Conservation (phyloP, 73 alveolate species). For the Paramecium biaurelia region DNA sequence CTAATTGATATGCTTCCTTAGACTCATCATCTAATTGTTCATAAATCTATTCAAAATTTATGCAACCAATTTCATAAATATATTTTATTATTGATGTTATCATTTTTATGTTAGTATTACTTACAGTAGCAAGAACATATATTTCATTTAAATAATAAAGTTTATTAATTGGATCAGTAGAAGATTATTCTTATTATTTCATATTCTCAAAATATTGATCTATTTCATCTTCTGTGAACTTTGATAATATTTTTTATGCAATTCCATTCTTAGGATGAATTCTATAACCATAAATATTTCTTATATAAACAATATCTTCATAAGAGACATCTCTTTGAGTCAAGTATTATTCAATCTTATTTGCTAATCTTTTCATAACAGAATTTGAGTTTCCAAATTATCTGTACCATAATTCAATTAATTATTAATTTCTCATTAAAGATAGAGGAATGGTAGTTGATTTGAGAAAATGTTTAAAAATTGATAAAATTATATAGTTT, state of each 20-base stretch:
- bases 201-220: background rate
- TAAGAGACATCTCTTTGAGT: background rate
- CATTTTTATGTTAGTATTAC: background rate
- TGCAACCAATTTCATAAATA: constrained; percentile 21
- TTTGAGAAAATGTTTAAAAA: background rate
- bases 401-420: constrained; percentile 9
- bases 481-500: background rate
- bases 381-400: background rate
- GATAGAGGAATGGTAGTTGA: background rate
- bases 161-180: background rate
- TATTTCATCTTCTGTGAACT: background rate
- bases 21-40: background rate
- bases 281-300: constrained; percentile 51
- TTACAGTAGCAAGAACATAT: constrained; percentile 16
- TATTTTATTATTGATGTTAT: background rate
- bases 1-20: background rate
- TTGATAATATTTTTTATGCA: background rate
- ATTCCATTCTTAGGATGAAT: background rate
- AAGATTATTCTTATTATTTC: background rate
- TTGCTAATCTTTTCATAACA: constrained; percentile 1
- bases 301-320: background rate
- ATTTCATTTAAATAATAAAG: constrained; percentile 28
- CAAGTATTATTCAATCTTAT: constrained; percentile 7
- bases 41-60: background rate
- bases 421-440: background rate